Percentiles rank a stretch among this genome's conserved stretches.
Evolutionary conservation across 768 basidiomycete genomes (phyloP).

Genomic region (Gloeophyllum trabeum): DNA sequence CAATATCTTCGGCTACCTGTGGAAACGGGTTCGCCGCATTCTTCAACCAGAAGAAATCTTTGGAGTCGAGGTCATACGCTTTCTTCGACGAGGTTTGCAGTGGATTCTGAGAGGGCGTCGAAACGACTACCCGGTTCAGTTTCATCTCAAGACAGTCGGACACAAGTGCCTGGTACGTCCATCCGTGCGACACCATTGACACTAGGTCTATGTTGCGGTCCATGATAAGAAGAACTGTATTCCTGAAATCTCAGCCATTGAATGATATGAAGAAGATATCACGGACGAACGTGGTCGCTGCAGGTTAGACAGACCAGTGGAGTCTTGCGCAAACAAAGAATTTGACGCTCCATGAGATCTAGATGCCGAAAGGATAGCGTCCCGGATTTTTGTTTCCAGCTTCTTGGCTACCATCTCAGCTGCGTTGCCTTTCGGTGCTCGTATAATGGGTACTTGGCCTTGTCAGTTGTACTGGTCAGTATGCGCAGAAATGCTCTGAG

Average conservation of each 20-base stretch:
- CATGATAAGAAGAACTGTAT: conserved; percentile 86
- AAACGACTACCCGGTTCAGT: conserved; percentile 84
- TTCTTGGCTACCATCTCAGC: conserved; percentile 99
- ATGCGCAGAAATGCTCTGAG: background rate
- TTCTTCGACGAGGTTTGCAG: conserved; percentile 50
- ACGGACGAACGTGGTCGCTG: conserved; percentile 69
- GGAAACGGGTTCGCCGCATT: conserved; percentile 96
- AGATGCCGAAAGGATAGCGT: conserved; percentile 64
- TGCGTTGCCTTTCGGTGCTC: conserved; percentile 90
- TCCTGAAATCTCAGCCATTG: conserved; percentile 7
- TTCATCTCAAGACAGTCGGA: conserved; percentile 97
- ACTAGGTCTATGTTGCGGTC: conserved; percentile 94
- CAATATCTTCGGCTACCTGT: conserved; percentile 96
- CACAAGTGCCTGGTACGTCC: conserved; percentile 98
- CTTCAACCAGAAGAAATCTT: conserved; percentile 98
- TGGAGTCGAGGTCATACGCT: conserved; percentile 93
- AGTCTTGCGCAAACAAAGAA: conserved; percentile 69
- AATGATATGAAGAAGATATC: background rate
- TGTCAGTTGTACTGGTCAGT: conserved; percentile 3
- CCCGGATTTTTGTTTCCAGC: conserved; percentile 84
- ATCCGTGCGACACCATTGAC: conserved; percentile 89
- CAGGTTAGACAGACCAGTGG: conserved; percentile 73
- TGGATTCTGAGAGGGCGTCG: background rate
- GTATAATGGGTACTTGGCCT: conserved; percentile 92
- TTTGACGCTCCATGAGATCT: conserved; percentile 42